Conservation (phyloP, 2,329 filamentous ascomycete species). For the Ascochyta koolunga region DNA sequence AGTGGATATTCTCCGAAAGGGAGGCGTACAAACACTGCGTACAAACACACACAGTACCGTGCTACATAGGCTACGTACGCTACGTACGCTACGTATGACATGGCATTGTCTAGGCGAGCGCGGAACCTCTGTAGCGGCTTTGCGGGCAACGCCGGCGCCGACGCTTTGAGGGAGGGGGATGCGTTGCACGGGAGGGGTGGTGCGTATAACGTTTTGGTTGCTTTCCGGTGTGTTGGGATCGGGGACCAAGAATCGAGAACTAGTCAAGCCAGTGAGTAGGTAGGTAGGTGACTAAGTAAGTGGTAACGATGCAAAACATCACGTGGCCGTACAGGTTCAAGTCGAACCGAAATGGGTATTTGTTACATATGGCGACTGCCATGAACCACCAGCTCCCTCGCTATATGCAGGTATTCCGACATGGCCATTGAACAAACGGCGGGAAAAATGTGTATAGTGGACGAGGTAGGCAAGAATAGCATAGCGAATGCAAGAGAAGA, state of each 20-base stretch:
- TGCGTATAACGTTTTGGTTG: conserved; percentile 7
- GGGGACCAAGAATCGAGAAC: no score
- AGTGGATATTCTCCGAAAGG: conserved; percentile 35
- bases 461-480: conserved; percentile 7
- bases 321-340: not conserved
- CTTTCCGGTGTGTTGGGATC: conserved; percentile 2
- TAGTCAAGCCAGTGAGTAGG: no score
- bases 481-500: conserved; percentile 19
- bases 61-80: no score
- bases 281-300: not conserved
- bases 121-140: no score
- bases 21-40: no score
- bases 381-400: conserved; percentile 18
- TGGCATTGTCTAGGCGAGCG: no score
- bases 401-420: conserved; percentile 15
- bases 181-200: no score
- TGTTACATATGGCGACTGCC: conserved; percentile 10
- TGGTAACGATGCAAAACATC: not conserved
- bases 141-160: no score
- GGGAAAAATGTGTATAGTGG: conserved; percentile 6
- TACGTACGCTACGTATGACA: no score
- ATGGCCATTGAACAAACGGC: not conserved
- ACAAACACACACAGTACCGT: no score
- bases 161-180: no score
- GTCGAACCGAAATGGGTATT: conserved; percentile 19